A percentile compares a stretch with the other conserved stretches of the same genome.
phyloP scores from a whole-genome alignment of 202 grass and related monocot species.

The Saccharum hybrid region DNA sequence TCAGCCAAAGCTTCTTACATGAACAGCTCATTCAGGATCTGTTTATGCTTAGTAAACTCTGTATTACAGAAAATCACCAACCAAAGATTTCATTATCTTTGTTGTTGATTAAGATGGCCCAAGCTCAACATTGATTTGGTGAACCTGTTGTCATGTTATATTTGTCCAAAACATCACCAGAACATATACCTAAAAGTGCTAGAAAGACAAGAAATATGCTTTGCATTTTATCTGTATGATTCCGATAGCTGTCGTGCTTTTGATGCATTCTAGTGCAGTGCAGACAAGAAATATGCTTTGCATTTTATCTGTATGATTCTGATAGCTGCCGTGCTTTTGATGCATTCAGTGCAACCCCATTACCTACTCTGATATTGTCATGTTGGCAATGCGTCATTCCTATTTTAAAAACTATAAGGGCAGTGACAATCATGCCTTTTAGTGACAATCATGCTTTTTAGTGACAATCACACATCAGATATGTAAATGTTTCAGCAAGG shows the following conservation, averaged over 20 bases:
- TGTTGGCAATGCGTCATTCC: not conserved
- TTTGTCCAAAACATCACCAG: not conserved
- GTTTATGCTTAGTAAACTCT: not conserved
- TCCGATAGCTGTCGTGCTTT: not conserved
- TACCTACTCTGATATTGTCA: conserved; percentile 1
- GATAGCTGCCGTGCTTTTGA: not conserved
- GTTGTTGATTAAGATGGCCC: conserved; percentile 19
- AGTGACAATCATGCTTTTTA: not conserved
- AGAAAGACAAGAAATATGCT: conserved; percentile 18
- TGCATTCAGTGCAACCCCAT: not conserved
- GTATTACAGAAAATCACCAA: not conserved
- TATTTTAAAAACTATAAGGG: conserved; percentile 1
- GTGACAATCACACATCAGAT: not conserved
- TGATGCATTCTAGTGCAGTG: too few relatives aligned
- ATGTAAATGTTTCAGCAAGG: not conserved
- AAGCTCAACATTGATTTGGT: conserved; percentile 12
- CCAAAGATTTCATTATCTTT: not conserved
- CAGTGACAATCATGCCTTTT: not conserved
- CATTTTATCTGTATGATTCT: conserved; percentile 9
- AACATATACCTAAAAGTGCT: not conserved
- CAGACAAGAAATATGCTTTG: not conserved
- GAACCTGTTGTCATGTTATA: conserved; percentile 7
- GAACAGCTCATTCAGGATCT: not conserved
- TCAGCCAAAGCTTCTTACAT: not conserved
- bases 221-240: conserved; percentile 9